phyloP scores from a whole-genome alignment of 148 eudicot genomes.

The Rhododendron williamsianum region DNA sequence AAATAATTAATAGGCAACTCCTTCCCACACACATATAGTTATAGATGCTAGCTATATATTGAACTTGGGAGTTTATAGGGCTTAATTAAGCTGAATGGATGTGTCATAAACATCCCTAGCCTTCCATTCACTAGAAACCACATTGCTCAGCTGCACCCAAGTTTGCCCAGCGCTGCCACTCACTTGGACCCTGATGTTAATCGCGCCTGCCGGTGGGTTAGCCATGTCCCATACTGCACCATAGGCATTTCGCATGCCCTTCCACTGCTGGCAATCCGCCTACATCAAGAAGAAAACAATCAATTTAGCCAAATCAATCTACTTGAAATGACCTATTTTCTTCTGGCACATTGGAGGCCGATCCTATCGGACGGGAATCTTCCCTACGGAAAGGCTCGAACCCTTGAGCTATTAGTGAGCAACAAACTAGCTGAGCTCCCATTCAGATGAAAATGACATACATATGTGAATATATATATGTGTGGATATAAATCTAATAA shows the following conservation, averaged over 20 bases:
- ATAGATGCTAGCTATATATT: neutral
- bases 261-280: constrained; percentile 58
- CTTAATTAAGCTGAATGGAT: neutral
- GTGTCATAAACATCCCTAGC: constrained; percentile 33
- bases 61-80: neutral
- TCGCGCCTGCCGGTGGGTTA: constrained; percentile 42
- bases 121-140: constrained; percentile 34
- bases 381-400: neutral
- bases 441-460: neutral
- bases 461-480: neutral
- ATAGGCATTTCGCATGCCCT: constrained; percentile 36
- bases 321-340: neutral
- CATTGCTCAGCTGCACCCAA: constrained; percentile 29
- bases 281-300: constrained; percentile 9
- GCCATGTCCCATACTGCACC: constrained; percentile 65
- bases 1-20: neutral
- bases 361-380: neutral
- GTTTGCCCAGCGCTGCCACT: constrained; percentile 25
- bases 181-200: constrained; percentile 28
- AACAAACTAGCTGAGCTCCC: neutral
- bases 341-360: neutral
- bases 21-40: neutral
- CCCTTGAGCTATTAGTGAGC: neutral
- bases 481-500: neutral
- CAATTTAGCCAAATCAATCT: neutral